These are phyloP conservation scores for Cyberlindnera sargentensis DNA, from an alignment of 805 yeast species.

Conservation along the genomic window DNA sequence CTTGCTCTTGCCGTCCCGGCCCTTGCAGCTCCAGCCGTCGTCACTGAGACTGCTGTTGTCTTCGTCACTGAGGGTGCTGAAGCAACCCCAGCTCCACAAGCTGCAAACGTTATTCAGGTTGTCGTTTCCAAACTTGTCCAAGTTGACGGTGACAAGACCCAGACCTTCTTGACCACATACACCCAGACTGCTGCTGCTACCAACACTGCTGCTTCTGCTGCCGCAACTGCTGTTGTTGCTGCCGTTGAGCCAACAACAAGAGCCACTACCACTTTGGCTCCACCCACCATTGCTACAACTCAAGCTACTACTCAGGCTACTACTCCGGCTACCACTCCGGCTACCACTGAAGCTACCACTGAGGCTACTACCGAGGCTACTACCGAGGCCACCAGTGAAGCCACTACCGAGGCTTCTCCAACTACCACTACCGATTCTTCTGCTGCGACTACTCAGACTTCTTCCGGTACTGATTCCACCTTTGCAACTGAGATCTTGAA, in stretches of 20 bases:
- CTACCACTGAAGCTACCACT: conserved; percentile 12
- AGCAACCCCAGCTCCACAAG: conserved; percentile 17
- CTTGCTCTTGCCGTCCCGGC: conserved; percentile 21
- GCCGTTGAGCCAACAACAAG: conserved; percentile 10
- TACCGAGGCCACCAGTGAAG: conserved; percentile 15
- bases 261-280: conserved; percentile 13
- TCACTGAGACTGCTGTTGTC: conserved; percentile 22
- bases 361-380: conserved; percentile 10
- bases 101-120: conserved; percentile 18
- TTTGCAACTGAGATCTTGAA: conserved; percentile 37
- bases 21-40: conserved; percentile 22
- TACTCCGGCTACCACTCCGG: conserved; percentile 13
- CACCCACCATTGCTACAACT: conserved; percentile 3
- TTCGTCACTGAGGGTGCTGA: conserved; percentile 19
- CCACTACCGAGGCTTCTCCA: conserved; percentile 11
- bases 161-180: conserved; percentile 17
- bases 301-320: conserved; percentile 11
- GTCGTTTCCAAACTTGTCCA: conserved; percentile 21
- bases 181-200: conserved; percentile 18
- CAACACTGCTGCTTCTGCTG: conserved; percentile 12
- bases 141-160: conserved; percentile 16
- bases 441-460: conserved; percentile 11
- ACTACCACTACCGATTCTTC: conserved; percentile 19
- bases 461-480: conserved; percentile 20
- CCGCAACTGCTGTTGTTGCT: conserved; percentile 13